Base-by-base conservation (phyloP, 257 asterid genomes). In the Penstemon davidsonii region DNA sequence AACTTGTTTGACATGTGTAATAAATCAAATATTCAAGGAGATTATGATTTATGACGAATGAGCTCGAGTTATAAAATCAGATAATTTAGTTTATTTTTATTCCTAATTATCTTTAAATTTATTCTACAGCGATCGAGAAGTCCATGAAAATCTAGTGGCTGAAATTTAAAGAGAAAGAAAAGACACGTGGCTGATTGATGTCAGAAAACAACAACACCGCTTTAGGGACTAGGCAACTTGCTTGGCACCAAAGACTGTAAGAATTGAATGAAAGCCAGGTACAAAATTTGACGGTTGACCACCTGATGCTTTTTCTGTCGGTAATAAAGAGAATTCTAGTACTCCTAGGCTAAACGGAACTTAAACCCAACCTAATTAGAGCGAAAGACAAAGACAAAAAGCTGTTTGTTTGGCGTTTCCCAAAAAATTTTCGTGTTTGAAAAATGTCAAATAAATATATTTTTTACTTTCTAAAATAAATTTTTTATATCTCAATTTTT, bases 71-170 rank as follows among this genome's bases (percentile, higher is more conserved):
- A 4, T 5, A 56, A 78, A 69, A 13, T 8, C 72, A 39, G 73
- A 54, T 68, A 39, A 25, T 0, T 56, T 0, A 7, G 60, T 39
- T 60, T 1, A 3, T n/a, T 36, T 18, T 40, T 38, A 18, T 57
- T 70, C 33, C 33, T 25, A 25, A 25, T 25, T 25, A 25, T 25
- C 33, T 37, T 3, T n/a, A 70, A 42, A n/a, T 18, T 12, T 64
- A 6, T 0, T 3, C 59, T 68, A 68, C 85, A 82, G 82, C 43
- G 70, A 63, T 75, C 81, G 83, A 85, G 87, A 86, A 85, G 74
- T 80, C 75, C 61, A 52, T 74, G 80, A 84, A 70, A 63, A 11
- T 81, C 85, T 75, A 83, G 97, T 91, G 96, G 97, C 85, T 83
- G 60, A 66, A 58, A 80, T 69, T 86, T 46, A 85, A 86, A 67